A percentile compares a stretch with the other conserved stretches of the same genome.
Evolutionary conservation across 2,329 filamentous ascomycete species (phyloP).

Genomic region (Fusarium sp.): DNA sequence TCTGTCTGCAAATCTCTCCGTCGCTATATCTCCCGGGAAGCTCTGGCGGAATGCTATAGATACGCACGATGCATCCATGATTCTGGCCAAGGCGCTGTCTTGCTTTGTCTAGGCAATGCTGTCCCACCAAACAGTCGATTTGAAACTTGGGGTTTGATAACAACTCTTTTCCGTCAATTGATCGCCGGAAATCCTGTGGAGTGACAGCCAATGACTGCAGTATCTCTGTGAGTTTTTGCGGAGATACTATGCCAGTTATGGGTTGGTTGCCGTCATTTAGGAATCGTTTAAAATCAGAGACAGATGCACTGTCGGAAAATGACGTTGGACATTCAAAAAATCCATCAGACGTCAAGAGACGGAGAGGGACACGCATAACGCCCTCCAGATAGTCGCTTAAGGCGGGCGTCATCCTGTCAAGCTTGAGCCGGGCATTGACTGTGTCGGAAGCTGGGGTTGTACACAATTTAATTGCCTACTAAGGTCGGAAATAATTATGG

Average conservation of each 20-base stretch:
- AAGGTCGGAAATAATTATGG: too few species aligned
- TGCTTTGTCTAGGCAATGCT: background rate
- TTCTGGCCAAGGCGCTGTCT: background rate
- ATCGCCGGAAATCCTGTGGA: background rate
- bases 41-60: slow-evolving; percentile 11
- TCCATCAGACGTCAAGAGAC: slow-evolving; percentile 16
- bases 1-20: slow-evolving; percentile 12
- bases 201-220: background rate
- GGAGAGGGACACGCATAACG: slow-evolving; percentile 1
- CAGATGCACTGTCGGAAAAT: slow-evolving; percentile 1
- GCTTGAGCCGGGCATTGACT: too few species aligned
- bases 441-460: too few species aligned
- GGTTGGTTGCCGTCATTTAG: background rate
- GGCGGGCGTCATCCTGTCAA: too few species aligned
- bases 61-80: background rate
- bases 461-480: too few species aligned
- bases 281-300: slow-evolving; percentile 8
- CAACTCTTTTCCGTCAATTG: background rate
- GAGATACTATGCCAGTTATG: slow-evolving; percentile 18
- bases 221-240: background rate
- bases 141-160: background rate
- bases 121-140: slow-evolving; percentile 3
- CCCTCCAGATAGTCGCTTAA: slow-evolving; percentile 13
- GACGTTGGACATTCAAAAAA: slow-evolving; percentile 9
- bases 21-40: slow-evolving; percentile 4